These are phyloP conservation scores for Coemansia sp. DNA, from an alignment of 192 early-diverging fungal genomes.

Conservation along the genomic window DNA sequence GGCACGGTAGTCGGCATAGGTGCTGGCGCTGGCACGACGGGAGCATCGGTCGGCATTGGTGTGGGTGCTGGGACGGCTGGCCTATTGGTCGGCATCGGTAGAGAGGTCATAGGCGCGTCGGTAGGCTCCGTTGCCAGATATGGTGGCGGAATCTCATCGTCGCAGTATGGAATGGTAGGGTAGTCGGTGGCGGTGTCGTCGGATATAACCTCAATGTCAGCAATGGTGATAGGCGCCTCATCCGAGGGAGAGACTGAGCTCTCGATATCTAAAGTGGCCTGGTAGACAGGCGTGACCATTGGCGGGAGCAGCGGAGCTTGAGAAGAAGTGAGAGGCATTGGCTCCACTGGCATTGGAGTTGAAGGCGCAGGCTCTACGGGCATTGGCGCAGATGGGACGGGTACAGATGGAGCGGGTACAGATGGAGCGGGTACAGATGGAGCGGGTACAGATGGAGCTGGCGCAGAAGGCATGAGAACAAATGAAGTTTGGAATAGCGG, in stretches of 20 bases:
- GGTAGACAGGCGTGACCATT: neutral
- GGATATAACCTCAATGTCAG: neutral
- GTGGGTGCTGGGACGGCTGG: neutral
- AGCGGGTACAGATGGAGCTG: slow-evolving; percentile 16
- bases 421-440: slow-evolving; percentile 16
- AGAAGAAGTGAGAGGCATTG: too few relatives aligned
- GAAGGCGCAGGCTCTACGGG: slow-evolving; percentile 5
- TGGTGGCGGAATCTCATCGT: neutral
- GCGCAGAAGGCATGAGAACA: neutral
- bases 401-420: slow-evolving; percentile 1
- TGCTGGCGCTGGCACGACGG: neutral
- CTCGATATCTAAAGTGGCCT: neutral
- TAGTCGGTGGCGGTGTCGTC: neutral
- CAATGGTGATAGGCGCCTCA: neutral
- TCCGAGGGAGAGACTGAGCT: neutral
- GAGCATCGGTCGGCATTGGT: too few relatives aligned
- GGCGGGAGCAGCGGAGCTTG: slow-evolving; percentile 5
- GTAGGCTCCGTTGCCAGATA: neutral
- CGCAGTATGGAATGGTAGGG: neutral
- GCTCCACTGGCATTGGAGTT: too few relatives aligned
- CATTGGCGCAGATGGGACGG: neutral
- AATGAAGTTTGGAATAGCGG: neutral
- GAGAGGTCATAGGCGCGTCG: neutral
- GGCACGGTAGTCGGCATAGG: too few relatives aligned
- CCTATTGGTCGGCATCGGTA: neutral